Conservation (phyloP, 352 stramenopile species). For the Globisporangium splendens region DNA sequence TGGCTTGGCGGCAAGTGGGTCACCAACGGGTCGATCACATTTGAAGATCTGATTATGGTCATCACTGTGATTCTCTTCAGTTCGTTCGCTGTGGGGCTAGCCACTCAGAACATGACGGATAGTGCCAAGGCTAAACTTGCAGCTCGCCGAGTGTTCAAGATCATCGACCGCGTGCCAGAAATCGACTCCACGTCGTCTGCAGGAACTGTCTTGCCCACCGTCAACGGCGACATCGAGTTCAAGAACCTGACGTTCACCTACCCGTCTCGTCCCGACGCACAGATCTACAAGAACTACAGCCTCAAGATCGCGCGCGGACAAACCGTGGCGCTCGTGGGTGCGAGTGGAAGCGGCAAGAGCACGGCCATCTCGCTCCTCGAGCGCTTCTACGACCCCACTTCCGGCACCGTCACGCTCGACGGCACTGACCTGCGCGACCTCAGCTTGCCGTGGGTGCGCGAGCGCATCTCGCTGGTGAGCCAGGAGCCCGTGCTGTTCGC, state of each 20-base stretch:
- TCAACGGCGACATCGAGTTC: slow-evolving; percentile 36
- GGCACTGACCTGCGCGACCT: slow-evolving; percentile 54
- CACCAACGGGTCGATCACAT: slow-evolving; percentile 42
- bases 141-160: slow-evolving; percentile 26
- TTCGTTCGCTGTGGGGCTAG: slow-evolving; percentile 25
- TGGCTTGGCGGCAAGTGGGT: slow-evolving; percentile 64
- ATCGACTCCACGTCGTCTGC: slow-evolving; percentile 20
- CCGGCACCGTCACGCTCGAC: slow-evolving; percentile 36
- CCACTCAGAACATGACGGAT: slow-evolving; percentile 19
- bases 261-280: slow-evolving; percentile 34
- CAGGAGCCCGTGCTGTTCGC: slow-evolving; percentile 86
- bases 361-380: slow-evolving; percentile 75
- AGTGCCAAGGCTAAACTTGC: slow-evolving; percentile 24
- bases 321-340: slow-evolving; percentile 18
- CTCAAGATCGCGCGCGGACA: slow-evolving; percentile 43
- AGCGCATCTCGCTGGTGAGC: slow-evolving; percentile 59
- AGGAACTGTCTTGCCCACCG: slow-evolving; percentile 14
- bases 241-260: slow-evolving; percentile 37
- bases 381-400: slow-evolving; percentile 62
- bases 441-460: slow-evolving; percentile 41
- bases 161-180: slow-evolving; percentile 25
- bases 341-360: slow-evolving; percentile 79
- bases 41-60: slow-evolving; percentile 70
- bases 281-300: slow-evolving; percentile 65
- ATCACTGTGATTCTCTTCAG: slow-evolving; percentile 69